Conservation (phyloP, 306 rosid species). For the Ammopiptanthus mongolicus region DNA sequence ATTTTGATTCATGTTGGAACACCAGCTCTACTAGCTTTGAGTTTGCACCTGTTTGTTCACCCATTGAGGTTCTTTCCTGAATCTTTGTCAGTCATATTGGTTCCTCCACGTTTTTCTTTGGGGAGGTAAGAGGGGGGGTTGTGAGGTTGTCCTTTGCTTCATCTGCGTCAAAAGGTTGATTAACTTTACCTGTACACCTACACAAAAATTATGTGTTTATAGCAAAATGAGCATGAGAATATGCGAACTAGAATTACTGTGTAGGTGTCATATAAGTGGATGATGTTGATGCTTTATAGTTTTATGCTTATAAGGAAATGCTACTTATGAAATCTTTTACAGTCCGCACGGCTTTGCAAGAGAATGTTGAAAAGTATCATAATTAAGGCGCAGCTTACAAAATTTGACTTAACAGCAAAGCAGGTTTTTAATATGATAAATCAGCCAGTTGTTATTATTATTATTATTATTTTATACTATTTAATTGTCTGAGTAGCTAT, state of each 20-base stretch:
- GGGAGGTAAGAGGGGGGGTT: background rate
- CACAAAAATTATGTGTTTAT: background rate
- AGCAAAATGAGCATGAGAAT: background rate
- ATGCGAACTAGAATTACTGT: background rate
- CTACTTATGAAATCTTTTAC: background rate
- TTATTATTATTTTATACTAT: too few relatives aligned
- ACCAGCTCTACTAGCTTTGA: background rate
- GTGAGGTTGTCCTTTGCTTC: background rate
- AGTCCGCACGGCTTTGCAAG: background rate
- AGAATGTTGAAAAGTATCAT: background rate
- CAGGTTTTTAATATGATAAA: background rate
- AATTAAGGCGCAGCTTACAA: background rate
- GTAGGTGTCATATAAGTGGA: background rate
- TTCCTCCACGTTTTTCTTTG: background rate
- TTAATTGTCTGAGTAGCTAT: too few relatives aligned
- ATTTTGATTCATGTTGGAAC: slow-evolving; percentile 17
- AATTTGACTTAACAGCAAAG: background rate
- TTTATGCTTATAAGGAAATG: background rate
- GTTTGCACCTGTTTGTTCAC: slow-evolving; percentile 9
- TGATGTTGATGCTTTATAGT: background rate
- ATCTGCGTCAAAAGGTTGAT: background rate
- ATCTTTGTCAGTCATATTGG: background rate
- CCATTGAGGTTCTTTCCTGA: background rate
- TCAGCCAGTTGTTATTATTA: background rate
- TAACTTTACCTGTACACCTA: background rate